Evolutionary conservation across 495 filamentous ascomycete genomes (phyloP).

Genomic region (Penicillium herquei): DNA sequence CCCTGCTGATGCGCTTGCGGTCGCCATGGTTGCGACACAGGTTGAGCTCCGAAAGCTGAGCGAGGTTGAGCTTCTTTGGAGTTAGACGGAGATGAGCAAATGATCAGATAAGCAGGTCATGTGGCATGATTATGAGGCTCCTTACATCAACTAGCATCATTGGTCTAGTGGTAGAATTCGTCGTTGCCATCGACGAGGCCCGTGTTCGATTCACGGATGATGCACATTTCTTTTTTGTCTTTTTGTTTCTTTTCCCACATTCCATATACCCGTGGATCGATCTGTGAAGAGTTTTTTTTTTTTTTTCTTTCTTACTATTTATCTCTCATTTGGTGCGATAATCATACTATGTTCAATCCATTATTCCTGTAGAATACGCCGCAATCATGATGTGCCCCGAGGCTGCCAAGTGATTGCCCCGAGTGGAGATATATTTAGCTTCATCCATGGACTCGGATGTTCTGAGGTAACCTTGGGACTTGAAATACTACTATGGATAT

Average conservation of each 20-base stretch:
- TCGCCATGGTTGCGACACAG: constrained; percentile 43
- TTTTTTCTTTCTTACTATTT: not conserved
- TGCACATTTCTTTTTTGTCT: constrained; percentile 36
- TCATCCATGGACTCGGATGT: no score
- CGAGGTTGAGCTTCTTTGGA: constrained; percentile 21
- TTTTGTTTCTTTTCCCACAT: constrained; percentile 10
- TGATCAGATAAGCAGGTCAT: not conserved
- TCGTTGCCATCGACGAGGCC: constrained; percentile 60
- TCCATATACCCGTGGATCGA: not conserved
- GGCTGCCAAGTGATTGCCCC: no score
- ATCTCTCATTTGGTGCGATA: no score
- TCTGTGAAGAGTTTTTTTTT: not conserved
- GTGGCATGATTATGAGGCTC: not conserved
- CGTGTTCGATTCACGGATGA: constrained; percentile 60
- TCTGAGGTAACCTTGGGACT: no score
- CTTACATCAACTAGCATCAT: constrained; percentile 38
- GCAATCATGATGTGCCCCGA: no score
- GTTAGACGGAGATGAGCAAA: constrained; percentile 1
- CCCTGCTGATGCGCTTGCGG: constrained; percentile 25
- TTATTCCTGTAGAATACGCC: no score
- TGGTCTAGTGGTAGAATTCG: constrained; percentile 62
- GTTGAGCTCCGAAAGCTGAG: constrained; percentile 20
- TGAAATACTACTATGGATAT: no score
- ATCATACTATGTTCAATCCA: no score
- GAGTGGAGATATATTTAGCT: no score